Conservation (phyloP, 2,329 filamentous ascomycete species). For the Phyllosticta citriasiana region DNA sequence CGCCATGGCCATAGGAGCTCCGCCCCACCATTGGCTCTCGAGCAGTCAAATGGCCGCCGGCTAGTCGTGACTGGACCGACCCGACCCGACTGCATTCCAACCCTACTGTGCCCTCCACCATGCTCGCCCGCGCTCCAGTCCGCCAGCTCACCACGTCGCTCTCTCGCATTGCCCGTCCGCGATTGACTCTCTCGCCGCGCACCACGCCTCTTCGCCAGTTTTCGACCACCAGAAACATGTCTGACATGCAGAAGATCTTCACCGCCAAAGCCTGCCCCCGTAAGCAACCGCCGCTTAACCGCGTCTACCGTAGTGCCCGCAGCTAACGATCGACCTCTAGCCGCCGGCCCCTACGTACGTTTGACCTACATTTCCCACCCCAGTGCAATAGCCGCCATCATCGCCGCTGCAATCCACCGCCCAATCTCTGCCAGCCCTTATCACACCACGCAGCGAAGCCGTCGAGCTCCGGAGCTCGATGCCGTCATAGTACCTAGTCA, state of each 20-base stretch:
- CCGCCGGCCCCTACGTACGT: constrained; percentile 36
- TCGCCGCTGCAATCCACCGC: not conserved
- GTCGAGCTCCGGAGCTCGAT: not conserved
- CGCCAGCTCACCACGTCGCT: constrained; percentile 1
- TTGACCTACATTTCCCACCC: not conserved
- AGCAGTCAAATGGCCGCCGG: not conserved
- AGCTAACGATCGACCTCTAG: constrained; percentile 18
- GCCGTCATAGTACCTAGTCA: not conserved
- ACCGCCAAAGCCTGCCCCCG: constrained; percentile 34
- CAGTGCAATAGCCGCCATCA: not conserved
- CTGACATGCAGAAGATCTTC: constrained; percentile 34
- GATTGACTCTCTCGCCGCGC: not conserved
- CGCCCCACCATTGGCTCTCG: not conserved
- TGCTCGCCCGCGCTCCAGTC: constrained; percentile 1
- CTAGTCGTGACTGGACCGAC: not conserved
- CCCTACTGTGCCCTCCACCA: not conserved
- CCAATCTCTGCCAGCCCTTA: not conserved
- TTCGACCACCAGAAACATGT: constrained; percentile 22
- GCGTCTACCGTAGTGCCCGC: not conserved
- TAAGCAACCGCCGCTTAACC: constrained; percentile 18
- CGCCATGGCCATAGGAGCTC: not conserved
- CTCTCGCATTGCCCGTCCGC: not conserved
- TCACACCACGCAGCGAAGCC: not conserved
- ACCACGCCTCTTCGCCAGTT: not conserved
- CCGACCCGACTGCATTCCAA: not conserved